Conservation (phyloP, 495 filamentous ascomycete genomes). For the Penicillium pancosmium region DNA sequence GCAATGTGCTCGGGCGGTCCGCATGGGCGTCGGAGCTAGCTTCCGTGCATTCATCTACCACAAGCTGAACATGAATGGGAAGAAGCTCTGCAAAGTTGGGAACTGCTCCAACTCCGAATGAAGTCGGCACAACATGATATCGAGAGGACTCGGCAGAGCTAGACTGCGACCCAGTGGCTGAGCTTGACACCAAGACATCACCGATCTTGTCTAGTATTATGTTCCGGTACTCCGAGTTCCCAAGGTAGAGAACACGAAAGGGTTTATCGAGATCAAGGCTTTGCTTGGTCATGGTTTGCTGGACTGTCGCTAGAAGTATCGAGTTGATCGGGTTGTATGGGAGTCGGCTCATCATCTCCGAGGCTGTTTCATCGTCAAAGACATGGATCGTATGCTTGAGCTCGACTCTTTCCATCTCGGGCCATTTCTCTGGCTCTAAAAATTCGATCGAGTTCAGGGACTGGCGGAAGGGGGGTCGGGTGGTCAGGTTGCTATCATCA, state of each 20-base stretch:
- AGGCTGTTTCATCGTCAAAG: conserved; percentile 55
- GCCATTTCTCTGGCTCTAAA: conserved; percentile 56
- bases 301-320: conserved; percentile 57
- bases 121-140: conserved; percentile 76
- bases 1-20: conserved; percentile 48
- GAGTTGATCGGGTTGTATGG: conserved; percentile 29
- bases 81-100: conserved; percentile 69
- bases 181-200: conserved; percentile 60
- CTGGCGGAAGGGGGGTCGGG: conserved; percentile 39
- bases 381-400: conserved; percentile 66
- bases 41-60: conserved; percentile 69
- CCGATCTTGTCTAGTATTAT: conserved; percentile 77
- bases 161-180: conserved; percentile 40
- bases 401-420: conserved; percentile 55
- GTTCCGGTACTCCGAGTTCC: conserved; percentile 61
- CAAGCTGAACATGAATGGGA: conserved; percentile 74
- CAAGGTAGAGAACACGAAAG: conserved; percentile 71
- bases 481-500: conserved; percentile 48
- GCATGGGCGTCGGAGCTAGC: conserved; percentile 50
- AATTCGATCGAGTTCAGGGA: conserved; percentile 60
- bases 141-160: conserved; percentile 58
- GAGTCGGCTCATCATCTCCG: conserved; percentile 47
- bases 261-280: conserved; percentile 65
- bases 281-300: conserved; percentile 71
- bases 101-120: conserved; percentile 60